Conservation (phyloP, 345 rosid genomes). For the Gynandropsis gynandra region DNA sequence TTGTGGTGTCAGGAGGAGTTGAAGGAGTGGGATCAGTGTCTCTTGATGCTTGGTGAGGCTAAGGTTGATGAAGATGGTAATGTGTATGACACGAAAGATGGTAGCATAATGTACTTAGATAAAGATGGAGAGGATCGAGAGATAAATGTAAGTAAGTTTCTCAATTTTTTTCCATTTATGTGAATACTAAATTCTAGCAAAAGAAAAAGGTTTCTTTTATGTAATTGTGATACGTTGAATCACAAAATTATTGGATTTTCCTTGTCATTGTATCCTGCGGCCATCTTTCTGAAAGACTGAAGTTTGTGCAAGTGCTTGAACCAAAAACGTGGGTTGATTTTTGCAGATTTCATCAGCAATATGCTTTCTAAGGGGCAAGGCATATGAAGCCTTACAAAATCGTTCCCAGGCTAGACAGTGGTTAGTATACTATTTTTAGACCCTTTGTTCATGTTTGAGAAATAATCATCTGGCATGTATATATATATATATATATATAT, state of each 20-base stretch:
- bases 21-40: conserved; percentile 97
- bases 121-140: conserved; percentile 94
- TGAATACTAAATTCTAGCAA: neutral
- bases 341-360: conserved; percentile 82
- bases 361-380: conserved; percentile 90
- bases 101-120: conserved; percentile 56
- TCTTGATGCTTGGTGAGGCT: conserved; percentile 78
- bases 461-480: conserved; percentile 5
- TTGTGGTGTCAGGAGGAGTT: conserved; percentile 63
- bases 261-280: neutral
- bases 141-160: conserved; percentile 52
- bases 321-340: neutral
- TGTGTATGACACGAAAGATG: conserved; percentile 63
- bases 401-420: conserved; percentile 84
- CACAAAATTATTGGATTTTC: neutral
- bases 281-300: neutral
- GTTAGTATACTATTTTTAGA: conserved; percentile 32
- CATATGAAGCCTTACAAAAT: conserved; percentile 87
- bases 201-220: neutral
- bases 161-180: neutral
- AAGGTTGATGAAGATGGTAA: conserved; percentile 82
- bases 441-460: conserved; percentile 3
- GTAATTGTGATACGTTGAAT: neutral
- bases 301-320: conserved; percentile 10
- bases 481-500: no score